phyloP scores from a whole-genome alignment of 169 alveolate genomes.

The Eimeria maxima region DNA sequence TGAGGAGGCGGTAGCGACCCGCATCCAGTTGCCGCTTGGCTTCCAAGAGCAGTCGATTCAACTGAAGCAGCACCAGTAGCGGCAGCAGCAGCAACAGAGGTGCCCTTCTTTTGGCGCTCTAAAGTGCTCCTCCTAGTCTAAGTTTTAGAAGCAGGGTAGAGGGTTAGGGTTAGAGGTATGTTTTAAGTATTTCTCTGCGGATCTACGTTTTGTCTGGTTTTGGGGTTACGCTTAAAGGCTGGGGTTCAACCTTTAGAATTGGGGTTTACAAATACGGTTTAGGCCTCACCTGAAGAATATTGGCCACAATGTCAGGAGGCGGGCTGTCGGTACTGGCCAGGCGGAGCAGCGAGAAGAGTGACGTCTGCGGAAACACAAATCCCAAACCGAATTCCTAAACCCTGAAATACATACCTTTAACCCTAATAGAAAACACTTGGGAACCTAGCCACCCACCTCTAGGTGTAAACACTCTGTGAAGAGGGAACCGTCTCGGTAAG shows the following conservation, averaged over 20 bases:
- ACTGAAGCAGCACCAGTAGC: conserved; percentile 22
- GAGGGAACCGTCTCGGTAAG: conserved; percentile 71
- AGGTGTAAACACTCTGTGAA: conserved; percentile 73
- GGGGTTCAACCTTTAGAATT: not conserved
- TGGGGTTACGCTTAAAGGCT: not conserved
- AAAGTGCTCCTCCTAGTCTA: too few species aligned
- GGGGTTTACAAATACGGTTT: not conserved
- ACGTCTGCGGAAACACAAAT: not conserved
- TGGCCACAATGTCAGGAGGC: not conserved
- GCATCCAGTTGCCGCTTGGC: conserved; percentile 73
- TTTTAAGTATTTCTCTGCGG: too few species aligned
- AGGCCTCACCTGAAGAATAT: not conserved
- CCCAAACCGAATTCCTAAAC: not conserved
- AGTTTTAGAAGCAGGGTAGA: too few species aligned
- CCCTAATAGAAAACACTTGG: not conserved
- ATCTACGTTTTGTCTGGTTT: too few species aligned
- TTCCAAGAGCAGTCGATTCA: conserved; percentile 10
- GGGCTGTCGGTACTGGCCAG: conserved; percentile 14
- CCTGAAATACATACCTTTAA: not conserved
- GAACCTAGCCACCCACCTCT: conserved; percentile 57
- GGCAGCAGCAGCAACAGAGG: not conserved
- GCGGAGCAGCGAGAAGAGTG: conserved; percentile 55
- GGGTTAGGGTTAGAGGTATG: too few species aligned
- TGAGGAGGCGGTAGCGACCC: conserved; percentile 75
- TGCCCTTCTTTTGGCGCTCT: too few species aligned